phyloP scores from a whole-genome alignment of 2,329 filamentous ascomycete genomes.

The Fusarium aywerte region DNA sequence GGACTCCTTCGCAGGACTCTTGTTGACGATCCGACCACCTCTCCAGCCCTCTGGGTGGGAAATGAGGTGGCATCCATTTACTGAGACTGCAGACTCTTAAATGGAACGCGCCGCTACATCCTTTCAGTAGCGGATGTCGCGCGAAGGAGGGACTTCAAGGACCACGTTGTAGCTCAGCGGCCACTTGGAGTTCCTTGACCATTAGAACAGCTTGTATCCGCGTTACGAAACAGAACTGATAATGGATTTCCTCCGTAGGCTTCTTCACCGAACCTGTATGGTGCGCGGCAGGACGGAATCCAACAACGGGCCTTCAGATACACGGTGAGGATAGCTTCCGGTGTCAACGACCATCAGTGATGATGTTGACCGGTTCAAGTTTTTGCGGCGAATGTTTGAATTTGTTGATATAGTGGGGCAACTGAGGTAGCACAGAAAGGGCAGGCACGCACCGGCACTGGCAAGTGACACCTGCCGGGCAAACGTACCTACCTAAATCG shows the following conservation, averaged over 20 bases:
- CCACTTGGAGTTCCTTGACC: not conserved
- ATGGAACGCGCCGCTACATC: not conserved
- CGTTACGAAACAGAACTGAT: not conserved
- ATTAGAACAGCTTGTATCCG: not conserved
- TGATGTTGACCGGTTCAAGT: no score
- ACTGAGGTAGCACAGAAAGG: no score
- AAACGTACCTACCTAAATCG: no score
- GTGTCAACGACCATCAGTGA: no score
- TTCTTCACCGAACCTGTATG: not conserved
- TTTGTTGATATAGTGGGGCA: no score
- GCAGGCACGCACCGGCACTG: no score
- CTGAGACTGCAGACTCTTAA: not conserved
- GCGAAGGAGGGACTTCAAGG: not conserved
- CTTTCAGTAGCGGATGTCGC: accelerated
- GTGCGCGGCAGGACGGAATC: not conserved
- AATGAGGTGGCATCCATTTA: not conserved
- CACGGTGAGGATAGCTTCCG: no score
- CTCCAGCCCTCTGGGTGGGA: not conserved
- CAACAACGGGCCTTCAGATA: not conserved
- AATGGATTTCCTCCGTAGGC: not conserved
- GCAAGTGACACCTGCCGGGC: no score
- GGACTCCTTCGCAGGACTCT: not conserved
- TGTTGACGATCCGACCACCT: not conserved
- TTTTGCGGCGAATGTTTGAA: no score
- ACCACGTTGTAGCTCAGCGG: not conserved